Evolutionary conservation across 371 early-diverging fungal species (phyloP).

Genomic region (Lichtheimia corymbifera): DNA sequence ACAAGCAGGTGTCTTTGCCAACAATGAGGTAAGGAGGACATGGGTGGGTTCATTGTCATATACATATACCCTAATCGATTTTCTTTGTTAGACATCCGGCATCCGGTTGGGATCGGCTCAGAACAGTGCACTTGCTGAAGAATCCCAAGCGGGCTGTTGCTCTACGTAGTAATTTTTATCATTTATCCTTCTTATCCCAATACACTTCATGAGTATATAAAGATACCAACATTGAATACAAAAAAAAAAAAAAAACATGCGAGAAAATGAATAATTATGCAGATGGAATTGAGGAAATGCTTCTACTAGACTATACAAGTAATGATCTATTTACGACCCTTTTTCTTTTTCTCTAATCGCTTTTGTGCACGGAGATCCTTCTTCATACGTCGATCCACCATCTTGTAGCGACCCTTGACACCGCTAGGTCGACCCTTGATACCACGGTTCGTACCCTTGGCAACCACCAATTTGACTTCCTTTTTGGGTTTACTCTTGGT

Average conservation of each 20-base stretch:
- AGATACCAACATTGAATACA: no score
- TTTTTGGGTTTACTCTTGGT: slow-evolving; percentile 74
- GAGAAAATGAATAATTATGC: no score
- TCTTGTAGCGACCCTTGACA: slow-evolving; percentile 94
- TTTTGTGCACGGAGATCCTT: slow-evolving; percentile 88
- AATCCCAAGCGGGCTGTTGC: slow-evolving; percentile 36
- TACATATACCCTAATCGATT: background rate
- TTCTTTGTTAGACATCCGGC: slow-evolving; percentile 49
- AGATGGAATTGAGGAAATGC: background rate
- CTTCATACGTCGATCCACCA: slow-evolving; percentile 95
- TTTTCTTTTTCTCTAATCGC: slow-evolving; percentile 63
- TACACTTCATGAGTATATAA: no score
- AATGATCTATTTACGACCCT: slow-evolving; percentile 9
- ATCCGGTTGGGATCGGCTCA: slow-evolving; percentile 50
- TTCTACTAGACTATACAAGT: background rate
- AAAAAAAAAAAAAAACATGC: no score
- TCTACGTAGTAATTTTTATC: slow-evolving; percentile 3
- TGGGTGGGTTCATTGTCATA: background rate
- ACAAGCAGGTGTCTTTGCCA: slow-evolving; percentile 74
- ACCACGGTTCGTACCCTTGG: slow-evolving; percentile 82
- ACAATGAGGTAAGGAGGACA: slow-evolving; percentile 60
- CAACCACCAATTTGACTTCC: slow-evolving; percentile 88
- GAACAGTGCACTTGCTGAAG: slow-evolving; percentile 47
- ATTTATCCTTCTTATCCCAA: background rate
- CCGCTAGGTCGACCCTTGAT: slow-evolving; percentile 94